Evolutionary conservation across 2,329 filamentous ascomycete genomes (phyloP).

Genomic region (Colletotrichum scovillei): DNA sequence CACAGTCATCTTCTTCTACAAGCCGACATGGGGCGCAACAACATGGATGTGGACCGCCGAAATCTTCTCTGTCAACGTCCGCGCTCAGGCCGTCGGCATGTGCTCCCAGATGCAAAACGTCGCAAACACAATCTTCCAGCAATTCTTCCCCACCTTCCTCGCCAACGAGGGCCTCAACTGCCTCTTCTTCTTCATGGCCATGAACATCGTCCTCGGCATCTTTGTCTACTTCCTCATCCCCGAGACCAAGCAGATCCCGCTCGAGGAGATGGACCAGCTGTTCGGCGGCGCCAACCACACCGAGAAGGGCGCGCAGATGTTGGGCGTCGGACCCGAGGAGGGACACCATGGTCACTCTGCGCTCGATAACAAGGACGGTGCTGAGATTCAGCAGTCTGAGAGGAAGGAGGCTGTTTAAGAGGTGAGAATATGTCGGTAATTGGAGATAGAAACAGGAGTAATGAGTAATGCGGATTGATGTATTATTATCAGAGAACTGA

Average conservation of each 20-base stretch:
- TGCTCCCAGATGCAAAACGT: constrained; percentile 70
- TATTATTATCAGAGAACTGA: background rate
- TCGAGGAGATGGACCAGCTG: constrained; percentile 67
- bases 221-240: constrained; percentile 64
- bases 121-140: constrained; percentile 75
- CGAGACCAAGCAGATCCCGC: constrained; percentile 60
- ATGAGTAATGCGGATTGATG: constrained; percentile 15
- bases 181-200: constrained; percentile 51
- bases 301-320: constrained; percentile 62
- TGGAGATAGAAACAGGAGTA: background rate
- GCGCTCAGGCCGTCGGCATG: constrained; percentile 77
- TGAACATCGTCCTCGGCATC: constrained; percentile 58
- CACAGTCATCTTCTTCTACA: constrained; percentile 69
- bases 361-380: constrained; percentile 12
- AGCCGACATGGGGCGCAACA: constrained; percentile 76
- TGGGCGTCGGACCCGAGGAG: constrained; percentile 38
- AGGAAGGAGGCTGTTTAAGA: background rate
- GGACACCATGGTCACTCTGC: background rate
- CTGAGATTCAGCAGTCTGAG: background rate
- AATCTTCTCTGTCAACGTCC: constrained; percentile 78
- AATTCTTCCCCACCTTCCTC: constrained; percentile 77
- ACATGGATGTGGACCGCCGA: constrained; percentile 79
- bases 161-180: constrained; percentile 61
- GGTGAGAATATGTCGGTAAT: background rate
- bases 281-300: constrained; percentile 69